Base-by-base conservation (phyloP, 169 alveolate species). In the Perkinsus olseni region DNA sequence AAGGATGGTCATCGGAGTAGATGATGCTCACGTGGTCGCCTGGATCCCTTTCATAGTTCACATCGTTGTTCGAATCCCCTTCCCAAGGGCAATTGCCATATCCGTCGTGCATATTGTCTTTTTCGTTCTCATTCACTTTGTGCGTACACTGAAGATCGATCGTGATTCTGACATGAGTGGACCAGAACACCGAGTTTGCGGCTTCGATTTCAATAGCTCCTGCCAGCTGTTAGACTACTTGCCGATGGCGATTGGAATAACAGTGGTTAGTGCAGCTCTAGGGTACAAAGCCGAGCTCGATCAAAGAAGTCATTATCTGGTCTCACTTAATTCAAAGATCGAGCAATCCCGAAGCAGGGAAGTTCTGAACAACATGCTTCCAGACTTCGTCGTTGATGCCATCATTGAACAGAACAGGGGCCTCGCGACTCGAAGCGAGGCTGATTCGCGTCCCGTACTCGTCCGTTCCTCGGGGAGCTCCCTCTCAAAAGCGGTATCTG, bases 361-460 rank as follows among this genome's bases (percentile, higher is more conserved):
- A 94, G 97, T 97, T 74, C 95, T 97, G 39, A 97, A 97, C 94
- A 97, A 98, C 34, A 97, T 97, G 99, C 97, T 97, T 38, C 99
- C 99, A 0, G 94, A 96, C 34, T 96, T 96, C 93, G 98, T 97
- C 40, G 99, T 97, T 28, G 98, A 97, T 62, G 96, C 96, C 51
- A 96, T 97, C 96, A 95, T 97, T 45, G 96, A 96, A 93, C 93
- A 93, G 93, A 91, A 96, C 94, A 95, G 97, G 94, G 96, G 96
- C 95, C 38, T 74, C 38, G 40, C 8, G 10, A 4, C 82, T 62
- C 82, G 28, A 24, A 13, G 4, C 10, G 82, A 24, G 34, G 4
- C 36, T 28, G 34, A 62, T 4, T 8, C 82, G 1, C 82, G 82
- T 3, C 31, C 82, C 17, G 31, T 21, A 24, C 31, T 62, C 37